Conservation (phyloP, 345 rosid genomes). For the Kandelia obovata region DNA sequence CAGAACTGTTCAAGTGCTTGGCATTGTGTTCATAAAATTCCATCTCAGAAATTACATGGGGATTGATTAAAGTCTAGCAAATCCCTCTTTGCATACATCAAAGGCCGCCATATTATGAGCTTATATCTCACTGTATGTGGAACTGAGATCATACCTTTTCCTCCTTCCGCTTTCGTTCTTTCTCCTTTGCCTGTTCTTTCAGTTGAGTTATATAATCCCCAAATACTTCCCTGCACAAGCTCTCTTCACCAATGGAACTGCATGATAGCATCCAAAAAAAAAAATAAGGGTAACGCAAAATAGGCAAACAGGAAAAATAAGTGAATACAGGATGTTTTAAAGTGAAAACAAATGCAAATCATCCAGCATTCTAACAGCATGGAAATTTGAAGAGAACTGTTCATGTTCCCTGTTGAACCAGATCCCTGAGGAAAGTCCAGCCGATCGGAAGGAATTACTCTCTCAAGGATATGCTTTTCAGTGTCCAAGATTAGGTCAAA, state of each 20-base stretch:
- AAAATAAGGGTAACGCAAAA: conserved; percentile 4
- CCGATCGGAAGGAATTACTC: no score
- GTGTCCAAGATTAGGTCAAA: no score
- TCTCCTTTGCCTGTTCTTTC: conserved; percentile 60
- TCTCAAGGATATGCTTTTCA: no score
- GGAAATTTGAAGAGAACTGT: not conserved
- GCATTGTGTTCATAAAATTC: no score
- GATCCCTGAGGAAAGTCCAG: no score
- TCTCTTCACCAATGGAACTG: conserved; percentile 74
- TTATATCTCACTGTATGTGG: not conserved
- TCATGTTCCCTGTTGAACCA: no score
- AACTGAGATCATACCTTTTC: conserved; percentile 54
- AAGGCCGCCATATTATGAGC: not conserved
- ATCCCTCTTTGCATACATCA: not conserved
- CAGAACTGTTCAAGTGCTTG: no score
- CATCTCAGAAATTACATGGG: no score
- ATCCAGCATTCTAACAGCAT: not conserved
- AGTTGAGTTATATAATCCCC: conserved; percentile 62
- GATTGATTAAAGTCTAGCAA: not conserved
- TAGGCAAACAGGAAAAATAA: not conserved
- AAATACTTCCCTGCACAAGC: conserved; percentile 56
- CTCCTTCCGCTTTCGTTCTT: conserved; percentile 56
- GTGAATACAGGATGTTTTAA: not conserved
- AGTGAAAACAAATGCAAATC: not conserved
- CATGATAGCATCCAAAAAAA: conserved; percentile 24